Percentiles rank a stretch among this genome's conserved stretches.
Evolutionary conservation across 1,139 yeast genomes (phyloP).

Genomic region (Wickerhamomyces sp.): DNA sequence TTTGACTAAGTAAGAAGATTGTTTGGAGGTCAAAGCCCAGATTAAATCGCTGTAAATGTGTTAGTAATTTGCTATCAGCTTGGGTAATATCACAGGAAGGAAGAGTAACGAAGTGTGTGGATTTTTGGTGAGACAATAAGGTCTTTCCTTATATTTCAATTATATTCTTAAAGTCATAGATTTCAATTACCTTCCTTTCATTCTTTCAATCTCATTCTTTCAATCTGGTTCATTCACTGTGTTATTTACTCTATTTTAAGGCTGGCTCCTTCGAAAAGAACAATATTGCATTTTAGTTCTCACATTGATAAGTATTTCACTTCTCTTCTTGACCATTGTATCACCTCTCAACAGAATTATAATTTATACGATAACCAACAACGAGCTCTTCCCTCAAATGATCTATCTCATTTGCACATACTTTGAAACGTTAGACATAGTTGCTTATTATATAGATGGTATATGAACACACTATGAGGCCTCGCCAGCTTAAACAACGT

Average conservation of each 20-base stretch:
- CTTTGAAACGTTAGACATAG: conserved; percentile 25
- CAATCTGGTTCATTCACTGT: no score
- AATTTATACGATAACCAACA: no score
- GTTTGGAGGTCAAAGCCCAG: conserved; percentile 45
- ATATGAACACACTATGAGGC: conserved; percentile 1
- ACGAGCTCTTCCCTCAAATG: neutral
- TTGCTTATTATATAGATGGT: conserved; percentile 7
- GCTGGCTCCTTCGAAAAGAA: no score
- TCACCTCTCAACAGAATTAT: no score
- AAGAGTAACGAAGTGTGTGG: neutral
- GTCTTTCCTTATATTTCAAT: no score
- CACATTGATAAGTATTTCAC: no score
- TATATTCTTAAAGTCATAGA: no score
- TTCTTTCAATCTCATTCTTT: no score
- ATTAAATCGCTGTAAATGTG: conserved; percentile 35
- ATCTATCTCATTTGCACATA: conserved; percentile 9
- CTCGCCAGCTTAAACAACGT: neutral
- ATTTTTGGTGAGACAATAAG: no score
- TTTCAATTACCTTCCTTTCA: no score
- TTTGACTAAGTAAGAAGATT: conserved; percentile 44
- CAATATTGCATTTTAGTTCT: no score
- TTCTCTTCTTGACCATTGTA: neutral
- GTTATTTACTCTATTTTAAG: no score
- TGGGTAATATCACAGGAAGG: neutral
- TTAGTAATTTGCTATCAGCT: conserved; percentile 12